Conservation (phyloP, 208 protist species). For the Vickermania ingenoplastis region DNA sequence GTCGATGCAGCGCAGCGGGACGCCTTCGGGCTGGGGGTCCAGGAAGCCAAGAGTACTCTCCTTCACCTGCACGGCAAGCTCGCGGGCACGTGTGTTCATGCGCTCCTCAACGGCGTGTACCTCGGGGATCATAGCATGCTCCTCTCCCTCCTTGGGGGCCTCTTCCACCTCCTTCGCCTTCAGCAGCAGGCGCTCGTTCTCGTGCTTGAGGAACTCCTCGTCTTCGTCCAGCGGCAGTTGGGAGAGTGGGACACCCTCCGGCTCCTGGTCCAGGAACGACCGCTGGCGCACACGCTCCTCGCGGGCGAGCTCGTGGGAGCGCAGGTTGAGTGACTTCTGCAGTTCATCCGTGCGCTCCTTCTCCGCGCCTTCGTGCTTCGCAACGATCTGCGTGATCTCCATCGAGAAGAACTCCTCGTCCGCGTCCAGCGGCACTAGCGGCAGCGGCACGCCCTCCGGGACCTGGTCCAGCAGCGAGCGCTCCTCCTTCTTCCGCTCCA, state of each 20-base stretch:
- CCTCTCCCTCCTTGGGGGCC: no score
- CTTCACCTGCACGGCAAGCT: constrained; percentile 31
- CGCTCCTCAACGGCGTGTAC: constrained; percentile 25
- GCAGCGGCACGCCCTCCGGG: constrained; percentile 24
- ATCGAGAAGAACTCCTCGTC: constrained; percentile 19
- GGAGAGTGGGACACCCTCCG: constrained; percentile 23
- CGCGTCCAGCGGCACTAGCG: constrained; percentile 24
- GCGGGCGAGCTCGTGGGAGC: constrained; percentile 9
- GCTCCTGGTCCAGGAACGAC: constrained; percentile 36
- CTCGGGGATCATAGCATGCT: constrained; percentile 13
- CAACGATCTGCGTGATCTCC: constrained; percentile 15
- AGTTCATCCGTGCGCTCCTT: not conserved
- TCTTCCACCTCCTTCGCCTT: constrained; percentile 7
- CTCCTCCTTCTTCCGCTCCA: constrained; percentile 19
- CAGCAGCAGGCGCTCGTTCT: constrained; percentile 4
- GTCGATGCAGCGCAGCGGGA: constrained; percentile 34
- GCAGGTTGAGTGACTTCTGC: constrained; percentile 2
- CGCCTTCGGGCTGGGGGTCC: constrained; percentile 47
- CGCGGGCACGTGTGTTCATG: constrained; percentile 42
- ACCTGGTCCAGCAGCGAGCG: constrained; percentile 26
- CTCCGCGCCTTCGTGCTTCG: constrained; percentile 3
- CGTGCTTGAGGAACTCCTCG: constrained; percentile 19
- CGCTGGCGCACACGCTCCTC: constrained; percentile 2
- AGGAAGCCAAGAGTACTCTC: constrained; percentile 25
- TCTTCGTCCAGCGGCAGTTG: constrained; percentile 52